Base-by-base conservation (phyloP, 2,329 filamentous ascomycete species). In the Nemania abortiva region DNA sequence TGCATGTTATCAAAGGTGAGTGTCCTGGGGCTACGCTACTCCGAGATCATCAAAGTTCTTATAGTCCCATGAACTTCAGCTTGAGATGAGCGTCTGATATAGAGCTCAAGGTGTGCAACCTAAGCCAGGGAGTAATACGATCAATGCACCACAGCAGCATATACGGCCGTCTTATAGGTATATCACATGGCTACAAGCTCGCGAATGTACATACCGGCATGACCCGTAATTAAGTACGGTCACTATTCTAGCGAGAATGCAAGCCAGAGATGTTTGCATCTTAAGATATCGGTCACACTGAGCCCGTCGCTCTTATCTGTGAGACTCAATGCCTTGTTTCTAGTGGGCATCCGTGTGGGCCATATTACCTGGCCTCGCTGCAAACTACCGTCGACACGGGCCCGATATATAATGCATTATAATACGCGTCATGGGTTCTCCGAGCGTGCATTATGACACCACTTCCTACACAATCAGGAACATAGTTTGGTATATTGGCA, bases 251-350 rank as follows among this genome's bases (percentile, higher is more conserved):
- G 22, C 20, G 10, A 20, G 11, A 57, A n/a, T 54, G 42, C 54
- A 39, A 37, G 31, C 29, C 22, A 7, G 31, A 27, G 31, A 39
- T 37, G 54, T 39, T 57, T 57, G 20, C 31, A 34, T 42, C 29
- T 34, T 29, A 11, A 88, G 11, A 87, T 79, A 69, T 81, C 31
- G 50, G 13, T 31, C 50, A 29, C 22, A 31, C 5, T 27, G 24
- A 31, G 27, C 50, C 20, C 50, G 49, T 2, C 3, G 50, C 20
- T 49, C 45, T 20, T 22, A 49, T 42, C 37, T 42, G 45, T 49
- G 45, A 49, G 18, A 49, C 45, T 49, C 18, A 22, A n/a, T 49
- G 45, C 45, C 45, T 6, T 49, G 45, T 49, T 31, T 29, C 24
- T 31, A 31, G 24, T 31, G 24, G 20, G n/a, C n/a, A 31, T 31